phyloP scores from a whole-genome alignment of 441 rosid genomes.

The Populus hybrid region DNA sequence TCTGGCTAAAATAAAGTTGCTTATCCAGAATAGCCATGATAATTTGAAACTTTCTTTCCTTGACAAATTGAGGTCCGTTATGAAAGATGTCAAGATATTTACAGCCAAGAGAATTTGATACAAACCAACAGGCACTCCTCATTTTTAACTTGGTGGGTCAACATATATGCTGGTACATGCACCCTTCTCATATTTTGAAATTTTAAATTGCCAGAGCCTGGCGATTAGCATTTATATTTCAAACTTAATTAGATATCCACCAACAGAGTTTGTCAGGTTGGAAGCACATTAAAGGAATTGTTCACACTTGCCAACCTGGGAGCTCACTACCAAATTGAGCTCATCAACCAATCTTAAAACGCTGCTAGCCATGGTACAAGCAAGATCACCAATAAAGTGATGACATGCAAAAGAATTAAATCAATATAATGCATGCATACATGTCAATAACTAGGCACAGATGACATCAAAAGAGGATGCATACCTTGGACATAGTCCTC shows the following conservation, averaged over 20 bases:
- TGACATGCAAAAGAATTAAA: background rate
- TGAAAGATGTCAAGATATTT: background rate
- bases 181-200: background rate
- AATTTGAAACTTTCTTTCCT: background rate
- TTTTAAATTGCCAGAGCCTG: background rate
- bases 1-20: background rate
- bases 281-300: background rate
- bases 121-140: background rate
- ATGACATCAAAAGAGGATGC: constrained; percentile 1
- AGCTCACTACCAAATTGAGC: background rate
- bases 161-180: background rate
- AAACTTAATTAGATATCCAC: background rate
- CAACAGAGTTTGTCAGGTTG: background rate
- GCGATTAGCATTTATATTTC: background rate
- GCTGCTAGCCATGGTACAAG: background rate
- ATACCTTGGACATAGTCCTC: constrained; percentile 81
- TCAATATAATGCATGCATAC: background rate
- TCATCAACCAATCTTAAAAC: background rate
- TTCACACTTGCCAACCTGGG: background rate
- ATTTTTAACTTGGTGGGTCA: background rate
- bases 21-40: background rate
- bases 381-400: background rate
- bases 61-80: background rate
- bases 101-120: background rate
- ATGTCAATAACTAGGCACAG: background rate